These are phyloP conservation scores for Camelina neglecta DNA, from an alignment of 345 rosid species.

Conservation along the genomic window DNA sequence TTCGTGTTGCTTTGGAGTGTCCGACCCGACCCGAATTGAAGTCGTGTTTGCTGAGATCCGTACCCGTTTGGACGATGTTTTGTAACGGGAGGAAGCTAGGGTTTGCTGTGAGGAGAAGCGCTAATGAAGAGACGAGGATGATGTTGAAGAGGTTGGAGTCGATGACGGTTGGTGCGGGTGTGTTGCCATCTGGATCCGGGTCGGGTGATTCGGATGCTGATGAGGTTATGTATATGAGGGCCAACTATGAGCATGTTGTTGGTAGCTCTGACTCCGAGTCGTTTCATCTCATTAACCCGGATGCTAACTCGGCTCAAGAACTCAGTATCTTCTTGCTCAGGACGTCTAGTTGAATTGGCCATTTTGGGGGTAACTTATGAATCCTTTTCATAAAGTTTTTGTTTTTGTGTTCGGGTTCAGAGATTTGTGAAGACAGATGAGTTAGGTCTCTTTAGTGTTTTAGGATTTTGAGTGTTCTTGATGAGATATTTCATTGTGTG, in stretches of 20 bases:
- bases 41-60: constrained; percentile 63
- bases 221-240: constrained; percentile 84
- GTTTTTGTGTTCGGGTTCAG: neutral
- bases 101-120: constrained; percentile 60
- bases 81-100: constrained; percentile 75
- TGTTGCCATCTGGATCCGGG: constrained; percentile 56
- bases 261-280: constrained; percentile 80
- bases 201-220: constrained; percentile 49
- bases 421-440: neutral
- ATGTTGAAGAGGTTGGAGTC: constrained; percentile 79
- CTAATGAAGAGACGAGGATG: constrained; percentile 51
- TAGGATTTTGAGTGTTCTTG: constrained; percentile 13
- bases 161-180: constrained; percentile 80
- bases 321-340: constrained; percentile 83
- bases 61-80: constrained; percentile 71
- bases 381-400: constrained; percentile 38
- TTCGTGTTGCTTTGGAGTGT: constrained; percentile 79
- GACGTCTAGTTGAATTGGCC: constrained; percentile 34
- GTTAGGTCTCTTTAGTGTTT: neutral
- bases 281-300: constrained; percentile 81
- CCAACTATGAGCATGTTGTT: constrained; percentile 80
- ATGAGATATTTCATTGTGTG: constrained; percentile 1
- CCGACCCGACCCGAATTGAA: constrained; percentile 53
- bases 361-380: constrained; percentile 40
- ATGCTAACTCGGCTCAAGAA: constrained; percentile 74